Evolutionary conservation across 2,329 filamentous ascomycete species (phyloP).

Genomic region (Paecilomyces sp.): DNA sequence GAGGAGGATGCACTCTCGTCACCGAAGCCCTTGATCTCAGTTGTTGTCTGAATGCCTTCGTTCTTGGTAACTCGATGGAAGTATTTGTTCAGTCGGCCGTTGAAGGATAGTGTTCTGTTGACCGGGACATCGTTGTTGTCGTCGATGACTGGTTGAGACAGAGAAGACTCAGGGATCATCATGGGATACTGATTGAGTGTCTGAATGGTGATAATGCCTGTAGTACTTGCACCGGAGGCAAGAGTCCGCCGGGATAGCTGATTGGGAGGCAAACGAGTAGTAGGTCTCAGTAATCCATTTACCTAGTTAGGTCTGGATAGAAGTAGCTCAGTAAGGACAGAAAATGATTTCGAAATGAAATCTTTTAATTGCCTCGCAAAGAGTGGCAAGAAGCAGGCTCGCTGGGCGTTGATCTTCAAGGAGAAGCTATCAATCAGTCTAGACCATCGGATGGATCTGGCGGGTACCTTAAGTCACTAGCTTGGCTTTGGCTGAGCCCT

Average conservation of each 20-base stretch:
- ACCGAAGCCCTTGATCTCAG: neutral
- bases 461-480: too few species aligned
- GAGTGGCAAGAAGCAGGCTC: neutral
- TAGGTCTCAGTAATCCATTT: neutral
- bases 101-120: constrained; percentile 27
- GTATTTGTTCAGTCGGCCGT: constrained; percentile 28
- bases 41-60: neutral
- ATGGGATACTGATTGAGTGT: neutral
- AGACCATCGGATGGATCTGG: neutral
- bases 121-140: constrained; percentile 21
- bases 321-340: neutral
- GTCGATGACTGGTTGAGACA: neutral
- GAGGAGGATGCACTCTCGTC: neutral
- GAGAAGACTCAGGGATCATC: neutral
- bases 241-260: too few species aligned
- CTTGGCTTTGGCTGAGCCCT: neutral
- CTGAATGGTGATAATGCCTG: neutral
- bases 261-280: neutral
- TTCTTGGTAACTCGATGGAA: constrained; percentile 16
- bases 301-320: neutral
- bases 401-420: neutral
- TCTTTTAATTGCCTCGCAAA: neutral
- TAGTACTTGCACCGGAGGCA: too few species aligned
- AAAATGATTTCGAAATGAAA: neutral
- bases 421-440: neutral